Conservation (phyloP, 169 alveolate genomes). For the Theileria equi region DNA sequence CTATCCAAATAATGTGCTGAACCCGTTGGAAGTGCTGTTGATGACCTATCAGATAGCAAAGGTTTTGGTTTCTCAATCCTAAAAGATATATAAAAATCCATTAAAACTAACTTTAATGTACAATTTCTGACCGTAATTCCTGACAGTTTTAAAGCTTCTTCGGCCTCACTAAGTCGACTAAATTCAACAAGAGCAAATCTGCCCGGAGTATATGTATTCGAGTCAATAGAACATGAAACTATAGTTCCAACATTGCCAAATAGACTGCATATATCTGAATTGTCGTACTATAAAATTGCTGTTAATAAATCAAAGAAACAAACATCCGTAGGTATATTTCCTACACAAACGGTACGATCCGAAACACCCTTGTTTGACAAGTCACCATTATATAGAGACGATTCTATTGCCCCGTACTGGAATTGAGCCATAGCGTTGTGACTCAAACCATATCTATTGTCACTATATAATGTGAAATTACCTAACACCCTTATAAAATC, state of each 20-base stretch:
- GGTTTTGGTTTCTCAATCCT: constrained; percentile 10
- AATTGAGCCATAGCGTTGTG: not conserved
- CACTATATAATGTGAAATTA: not conserved
- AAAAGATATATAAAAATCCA: not conserved
- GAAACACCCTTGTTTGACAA: not conserved
- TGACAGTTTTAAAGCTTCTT: constrained; percentile 54
- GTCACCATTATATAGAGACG: not conserved
- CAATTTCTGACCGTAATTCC: constrained; percentile 9
- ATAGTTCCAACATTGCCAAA: constrained; percentile 58
- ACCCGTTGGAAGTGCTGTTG: not conserved
- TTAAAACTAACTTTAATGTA: constrained; percentile 6
- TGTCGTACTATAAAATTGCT: constrained; percentile 36
- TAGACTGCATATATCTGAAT: constrained; percentile 39
- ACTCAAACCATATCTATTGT: not conserved
- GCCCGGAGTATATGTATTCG: constrained; percentile 19
- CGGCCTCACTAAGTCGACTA: constrained; percentile 52
- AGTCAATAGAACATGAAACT: constrained; percentile 35
- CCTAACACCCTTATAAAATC: no score
- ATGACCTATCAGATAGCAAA: not conserved
- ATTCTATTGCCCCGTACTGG: not conserved
- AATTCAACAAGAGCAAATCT: constrained; percentile 59
- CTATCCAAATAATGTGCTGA: no score
- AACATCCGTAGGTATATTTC: constrained; percentile 25
- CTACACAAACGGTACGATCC: constrained; percentile 2
- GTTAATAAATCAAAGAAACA: not conserved